These are phyloP conservation scores for Cymbopogon citratus DNA, from an alignment of 176 grass and related monocot genomes.

Conservation along the genomic window DNA sequence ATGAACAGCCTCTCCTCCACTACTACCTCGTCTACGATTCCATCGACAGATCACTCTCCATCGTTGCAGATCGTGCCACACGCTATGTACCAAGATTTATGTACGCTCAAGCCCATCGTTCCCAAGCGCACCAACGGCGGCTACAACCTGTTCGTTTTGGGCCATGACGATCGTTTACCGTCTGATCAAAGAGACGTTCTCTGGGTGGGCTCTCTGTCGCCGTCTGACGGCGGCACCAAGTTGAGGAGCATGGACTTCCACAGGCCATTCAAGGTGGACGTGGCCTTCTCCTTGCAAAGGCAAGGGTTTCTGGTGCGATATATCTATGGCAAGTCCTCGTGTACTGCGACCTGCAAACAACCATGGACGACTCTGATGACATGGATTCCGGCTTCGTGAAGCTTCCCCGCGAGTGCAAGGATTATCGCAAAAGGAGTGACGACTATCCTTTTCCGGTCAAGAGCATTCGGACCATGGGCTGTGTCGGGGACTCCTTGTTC, in stretches of 20 bases:
- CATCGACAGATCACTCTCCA: not conserved
- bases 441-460: too few relatives aligned
- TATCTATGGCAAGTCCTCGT: not conserved
- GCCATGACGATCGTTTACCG: not conserved
- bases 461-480: too few relatives aligned
- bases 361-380: not conserved
- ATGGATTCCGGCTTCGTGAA: not conserved
- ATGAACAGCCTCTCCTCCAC: fast-evolving
- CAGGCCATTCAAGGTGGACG: not conserved
- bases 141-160: not conserved
- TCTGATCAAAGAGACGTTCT: not conserved
- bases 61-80: too few relatives aligned
- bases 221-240: too few relatives aligned
- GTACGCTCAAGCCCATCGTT: too few relatives aligned
- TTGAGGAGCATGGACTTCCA: not conserved
- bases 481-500: too few relatives aligned
- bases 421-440: too few relatives aligned
- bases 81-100: too few relatives aligned
- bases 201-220: not conserved
- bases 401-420: not conserved
- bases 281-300: not conserved
- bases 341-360: not conserved
- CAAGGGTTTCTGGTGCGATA: constrained; percentile 3
- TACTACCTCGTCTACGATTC: constrained; percentile 19
- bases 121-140: not conserved